phyloP scores from a whole-genome alignment of 345 rosid species.

The Litchi chinensis region DNA sequence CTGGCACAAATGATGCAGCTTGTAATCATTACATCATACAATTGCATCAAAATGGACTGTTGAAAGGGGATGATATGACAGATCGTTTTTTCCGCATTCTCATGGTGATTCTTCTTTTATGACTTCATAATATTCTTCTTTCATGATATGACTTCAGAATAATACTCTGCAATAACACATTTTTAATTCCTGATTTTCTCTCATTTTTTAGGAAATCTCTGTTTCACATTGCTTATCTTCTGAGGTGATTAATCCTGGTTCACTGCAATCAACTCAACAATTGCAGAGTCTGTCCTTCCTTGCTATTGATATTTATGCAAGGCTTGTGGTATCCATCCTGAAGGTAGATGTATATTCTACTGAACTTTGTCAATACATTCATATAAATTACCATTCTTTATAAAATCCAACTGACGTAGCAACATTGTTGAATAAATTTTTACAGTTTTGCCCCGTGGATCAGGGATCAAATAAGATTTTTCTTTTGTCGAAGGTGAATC shows the following conservation, averaged over 20 bases:
- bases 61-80: slow-evolving; percentile 85
- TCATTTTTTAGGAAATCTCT: slow-evolving; percentile 63
- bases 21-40: slow-evolving; percentile 62
- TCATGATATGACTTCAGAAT: background rate
- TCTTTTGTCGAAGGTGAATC: slow-evolving; percentile 70
- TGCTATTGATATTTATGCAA: slow-evolving; percentile 86
- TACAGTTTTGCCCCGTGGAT: slow-evolving; percentile 59
- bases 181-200: slow-evolving; percentile 9
- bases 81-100: slow-evolving; percentile 81
- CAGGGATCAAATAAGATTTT: slow-evolving; percentile 70
- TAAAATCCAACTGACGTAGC: background rate
- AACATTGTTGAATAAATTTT: slow-evolving; percentile 7
- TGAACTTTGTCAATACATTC: background rate
- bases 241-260: slow-evolving; percentile 61
- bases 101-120: slow-evolving; percentile 42
- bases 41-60: slow-evolving; percentile 78
- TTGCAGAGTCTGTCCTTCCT: slow-evolving; percentile 70
- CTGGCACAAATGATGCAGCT: slow-evolving; percentile 72
- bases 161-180: background rate
- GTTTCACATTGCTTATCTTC: slow-evolving; percentile 82
- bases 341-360: slow-evolving; percentile 35
- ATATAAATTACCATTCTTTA: background rate
- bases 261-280: slow-evolving; percentile 70
- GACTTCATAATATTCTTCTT: background rate
- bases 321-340: slow-evolving; percentile 65